Evolutionary conservation across 192 early-diverging fungal genomes (phyloP).

Genomic region (Rhizoclosmatium globosum): DNA sequence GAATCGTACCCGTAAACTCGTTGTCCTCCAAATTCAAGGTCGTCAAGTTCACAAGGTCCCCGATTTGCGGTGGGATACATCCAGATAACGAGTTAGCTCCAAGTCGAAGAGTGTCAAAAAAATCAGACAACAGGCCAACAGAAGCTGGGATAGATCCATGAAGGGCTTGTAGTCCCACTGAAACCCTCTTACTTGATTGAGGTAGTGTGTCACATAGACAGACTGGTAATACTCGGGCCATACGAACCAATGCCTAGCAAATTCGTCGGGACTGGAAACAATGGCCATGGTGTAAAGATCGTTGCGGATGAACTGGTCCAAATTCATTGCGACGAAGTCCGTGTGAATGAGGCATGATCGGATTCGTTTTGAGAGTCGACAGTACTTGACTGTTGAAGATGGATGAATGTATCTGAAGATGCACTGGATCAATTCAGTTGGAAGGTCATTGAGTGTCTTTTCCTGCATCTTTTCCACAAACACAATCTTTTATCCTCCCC

Average conservation of each 20-base stretch:
- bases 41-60: background rate
- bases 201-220: background rate
- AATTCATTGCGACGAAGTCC: background rate
- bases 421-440: background rate
- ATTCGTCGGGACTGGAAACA: background rate
- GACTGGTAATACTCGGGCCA: background rate
- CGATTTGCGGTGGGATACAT: background rate
- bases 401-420: background rate
- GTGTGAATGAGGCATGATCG: background rate
- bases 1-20: background rate
- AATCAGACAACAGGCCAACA: background rate
- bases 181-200: background rate
- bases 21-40: background rate
- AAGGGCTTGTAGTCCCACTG: background rate
- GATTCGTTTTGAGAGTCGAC: background rate
- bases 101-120: background rate
- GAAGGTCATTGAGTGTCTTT: background rate
- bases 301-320: background rate
- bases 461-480: too few species aligned
- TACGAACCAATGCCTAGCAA: background rate
- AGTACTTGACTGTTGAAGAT: background rate
- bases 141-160: background rate
- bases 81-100: background rate
- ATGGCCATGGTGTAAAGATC: background rate
- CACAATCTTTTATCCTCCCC: background rate